Evolutionary conservation across 495 filamentous ascomycete genomes (phyloP).

Genomic region (Talaromyces liani): DNA sequence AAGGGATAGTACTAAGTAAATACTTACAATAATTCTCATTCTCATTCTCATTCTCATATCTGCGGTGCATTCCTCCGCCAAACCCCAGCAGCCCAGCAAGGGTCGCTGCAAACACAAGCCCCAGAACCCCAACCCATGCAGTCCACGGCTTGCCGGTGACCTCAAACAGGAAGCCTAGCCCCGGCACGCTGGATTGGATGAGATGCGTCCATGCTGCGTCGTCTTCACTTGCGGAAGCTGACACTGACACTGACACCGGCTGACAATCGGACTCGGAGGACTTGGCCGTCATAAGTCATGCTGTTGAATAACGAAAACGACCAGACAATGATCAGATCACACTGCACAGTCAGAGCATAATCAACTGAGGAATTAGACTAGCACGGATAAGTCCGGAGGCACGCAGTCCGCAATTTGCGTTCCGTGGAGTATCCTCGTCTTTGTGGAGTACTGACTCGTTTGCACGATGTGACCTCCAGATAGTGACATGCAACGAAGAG

Average conservation of each 20-base stretch:
- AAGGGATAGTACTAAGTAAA: too few species aligned
- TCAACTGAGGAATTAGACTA: not conserved
- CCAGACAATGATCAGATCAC: not conserved
- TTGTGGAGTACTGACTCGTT: not conserved
- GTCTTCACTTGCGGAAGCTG: not conserved
- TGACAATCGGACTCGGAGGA: not conserved
- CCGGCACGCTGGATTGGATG: not conserved
- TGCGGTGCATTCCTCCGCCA: not conserved
- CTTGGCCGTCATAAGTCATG: constrained; percentile 1
- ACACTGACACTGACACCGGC: not conserved
- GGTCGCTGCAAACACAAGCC: constrained; percentile 1
- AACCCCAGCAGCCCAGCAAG: not conserved
- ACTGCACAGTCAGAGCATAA: not conserved
- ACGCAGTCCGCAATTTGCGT: not conserved
- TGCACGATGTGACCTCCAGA: not conserved
- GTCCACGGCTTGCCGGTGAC: constrained; percentile 9
- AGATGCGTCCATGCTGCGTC: not conserved
- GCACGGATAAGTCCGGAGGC: not conserved
- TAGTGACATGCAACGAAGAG: not conserved
- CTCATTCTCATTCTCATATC: not conserved
- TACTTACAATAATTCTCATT: not conserved
- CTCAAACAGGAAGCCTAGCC: constrained; percentile 6
- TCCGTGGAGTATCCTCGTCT: not conserved
- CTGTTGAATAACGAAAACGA: not conserved
- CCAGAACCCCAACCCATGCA: constrained; percentile 3